Percentiles rank a stretch among this genome's conserved stretches.
Conservation (phyloP, 306 rosid species). For the Cicer pinnatifidum region DNA sequence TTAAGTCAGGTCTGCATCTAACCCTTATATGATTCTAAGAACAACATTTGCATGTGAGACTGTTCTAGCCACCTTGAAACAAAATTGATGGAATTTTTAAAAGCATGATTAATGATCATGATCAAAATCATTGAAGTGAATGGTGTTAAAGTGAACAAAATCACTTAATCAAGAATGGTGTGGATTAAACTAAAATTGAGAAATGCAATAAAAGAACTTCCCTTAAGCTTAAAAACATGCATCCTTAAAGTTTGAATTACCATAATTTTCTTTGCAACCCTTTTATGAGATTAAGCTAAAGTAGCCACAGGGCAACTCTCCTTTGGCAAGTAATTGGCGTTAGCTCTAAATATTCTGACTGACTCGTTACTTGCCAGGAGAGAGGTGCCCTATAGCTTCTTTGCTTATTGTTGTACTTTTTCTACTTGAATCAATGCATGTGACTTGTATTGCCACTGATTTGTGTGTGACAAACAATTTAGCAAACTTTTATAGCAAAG, state of each 20-base stretch:
- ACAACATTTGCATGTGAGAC: too few relatives aligned
- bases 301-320: constrained; percentile 62
- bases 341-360: not conserved
- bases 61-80: too few relatives aligned
- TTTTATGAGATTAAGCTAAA: constrained; percentile 49
- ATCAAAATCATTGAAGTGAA: too few relatives aligned
- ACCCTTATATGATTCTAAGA: too few relatives aligned
- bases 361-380: constrained; percentile 48
- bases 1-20: too few relatives aligned
- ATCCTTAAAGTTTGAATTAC: not conserved
- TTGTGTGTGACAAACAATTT: not conserved
- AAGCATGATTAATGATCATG: too few relatives aligned
- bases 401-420: constrained; percentile 37
- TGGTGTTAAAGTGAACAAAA: too few relatives aligned
- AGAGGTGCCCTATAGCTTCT: constrained; percentile 53
- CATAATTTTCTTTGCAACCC: not conserved
- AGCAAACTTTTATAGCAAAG: constrained; percentile 21
- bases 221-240: not conserved
- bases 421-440: not conserved
- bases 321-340: constrained; percentile 56
- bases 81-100: too few relatives aligned
- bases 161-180: too few relatives aligned
- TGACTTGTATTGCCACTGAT: constrained; percentile 26
- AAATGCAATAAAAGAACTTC: not conserved
- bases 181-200: too few relatives aligned